A percentile compares a stretch with the other conserved stretches of the same genome.
Conservation (phyloP, 2,329 filamentous ascomycete species). For the Nigrograna mackinnonii region DNA sequence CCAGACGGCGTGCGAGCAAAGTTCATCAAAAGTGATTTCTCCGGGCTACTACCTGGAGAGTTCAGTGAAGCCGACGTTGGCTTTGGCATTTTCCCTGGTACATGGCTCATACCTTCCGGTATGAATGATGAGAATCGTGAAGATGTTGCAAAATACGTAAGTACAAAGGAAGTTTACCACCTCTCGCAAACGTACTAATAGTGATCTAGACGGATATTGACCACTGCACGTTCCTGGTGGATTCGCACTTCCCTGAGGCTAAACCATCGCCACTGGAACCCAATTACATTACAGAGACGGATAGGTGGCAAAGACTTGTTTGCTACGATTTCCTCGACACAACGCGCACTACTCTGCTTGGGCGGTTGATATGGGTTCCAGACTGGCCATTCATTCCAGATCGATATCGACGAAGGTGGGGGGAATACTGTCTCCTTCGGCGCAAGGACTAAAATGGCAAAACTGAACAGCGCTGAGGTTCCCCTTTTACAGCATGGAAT, state of each 20-base stretch:
- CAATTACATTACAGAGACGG: constrained; percentile 72
- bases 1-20: constrained; percentile 83
- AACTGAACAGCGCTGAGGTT: too few relatives aligned
- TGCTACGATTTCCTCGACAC: constrained; percentile 84
- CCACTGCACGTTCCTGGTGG: constrained; percentile 81
- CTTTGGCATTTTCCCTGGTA: constrained; percentile 78
- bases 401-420: constrained; percentile 76
- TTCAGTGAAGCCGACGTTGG: constrained; percentile 75
- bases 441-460: constrained; percentile 9
- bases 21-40: constrained; percentile 89
- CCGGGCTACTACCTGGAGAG: constrained; percentile 84
- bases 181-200: constrained; percentile 14
- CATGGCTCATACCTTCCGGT: constrained; percentile 77
- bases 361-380: constrained; percentile 82
- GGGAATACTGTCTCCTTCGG: constrained; percentile 78
- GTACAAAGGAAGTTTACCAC: constrained; percentile 21
- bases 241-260: constrained; percentile 74
- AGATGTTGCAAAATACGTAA: constrained; percentile 82
- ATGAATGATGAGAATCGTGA: constrained; percentile 94
- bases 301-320: constrained; percentile 76
- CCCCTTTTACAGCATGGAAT: too few relatives aligned
- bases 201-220: constrained; percentile 64
- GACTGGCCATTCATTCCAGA: constrained; percentile 70
- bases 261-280: constrained; percentile 72
- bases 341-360: constrained; percentile 71